These are phyloP conservation scores for Platismatia glauca DNA, from an alignment of 495 filamentous ascomycete species.

Conservation along the genomic window DNA sequence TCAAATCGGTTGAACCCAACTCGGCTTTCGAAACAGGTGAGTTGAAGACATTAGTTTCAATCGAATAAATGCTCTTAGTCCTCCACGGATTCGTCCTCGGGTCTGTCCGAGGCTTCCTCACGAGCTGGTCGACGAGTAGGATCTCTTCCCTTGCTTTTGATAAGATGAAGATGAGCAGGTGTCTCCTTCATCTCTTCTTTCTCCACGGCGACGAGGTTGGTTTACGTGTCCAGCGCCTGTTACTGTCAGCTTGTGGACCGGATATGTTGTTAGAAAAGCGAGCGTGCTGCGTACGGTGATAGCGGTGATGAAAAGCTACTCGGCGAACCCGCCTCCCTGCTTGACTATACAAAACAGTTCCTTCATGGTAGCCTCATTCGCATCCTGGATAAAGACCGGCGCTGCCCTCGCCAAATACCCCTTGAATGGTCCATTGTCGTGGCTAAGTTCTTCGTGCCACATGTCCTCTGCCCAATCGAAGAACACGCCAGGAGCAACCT, in stretches of 20 bases:
- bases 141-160: not conserved
- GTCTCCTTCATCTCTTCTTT: not conserved
- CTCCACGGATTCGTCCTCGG: not conserved
- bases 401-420: conserved; percentile 12
- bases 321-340: conserved; percentile 9
- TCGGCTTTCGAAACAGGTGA: too few species aligned
- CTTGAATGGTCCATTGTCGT: conserved; percentile 12
- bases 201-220: not conserved
- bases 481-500: not conserved
- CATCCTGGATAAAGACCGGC: conserved; percentile 6
- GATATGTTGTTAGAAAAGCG: not conserved
- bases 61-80: not conserved
- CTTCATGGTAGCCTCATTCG: not conserved
- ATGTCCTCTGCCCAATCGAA: conserved; percentile 22
- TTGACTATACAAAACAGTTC: not conserved
- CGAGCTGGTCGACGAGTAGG: not conserved
- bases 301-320: conserved; percentile 11
- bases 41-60: too few species aligned
- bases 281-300: conserved; percentile 6
- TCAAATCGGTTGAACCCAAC: too few species aligned
- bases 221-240: conserved; percentile 1
- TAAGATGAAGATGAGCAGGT: too few species aligned
- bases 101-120: not conserved
- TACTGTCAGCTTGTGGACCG: not conserved
- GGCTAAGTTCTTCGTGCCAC: conserved; percentile 14